Evolutionary conservation across 169 alveolate genomes (phyloP), one percentile per base, ranked within the genome.

Genomic region (Ichthyophthirius multifiliis): DNA sequence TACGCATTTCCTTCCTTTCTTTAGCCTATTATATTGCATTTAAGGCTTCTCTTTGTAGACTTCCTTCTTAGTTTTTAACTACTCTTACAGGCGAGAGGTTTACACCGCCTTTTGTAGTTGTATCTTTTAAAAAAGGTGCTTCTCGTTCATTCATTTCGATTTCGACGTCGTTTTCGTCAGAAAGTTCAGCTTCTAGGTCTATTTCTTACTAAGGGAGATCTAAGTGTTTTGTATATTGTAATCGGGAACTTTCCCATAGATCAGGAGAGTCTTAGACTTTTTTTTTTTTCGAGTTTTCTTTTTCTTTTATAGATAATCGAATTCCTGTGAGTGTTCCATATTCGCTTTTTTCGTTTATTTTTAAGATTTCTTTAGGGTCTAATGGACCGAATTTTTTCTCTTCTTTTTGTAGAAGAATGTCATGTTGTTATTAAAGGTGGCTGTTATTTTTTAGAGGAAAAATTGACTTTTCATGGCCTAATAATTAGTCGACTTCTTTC

Each of bases 91-190:
- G 98, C 35, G 98, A 91, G 20, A 96, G 87, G 47, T 91, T 91
- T 16, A 91, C 90, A 23, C 98, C 98, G 13, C 94, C 92, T 77
- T 95, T 96, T 7, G 98, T 94, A 4, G 99, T 97, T 82, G 97
- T 97, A 5, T 99, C 99, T 48, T 97, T 96, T 15, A 98, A 94
- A 90, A 98, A 98, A 9, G 97, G 95, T 30, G 99, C 98, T 41
- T 96, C 98, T 74, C 92, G 96, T 18, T 97, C 98, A 82, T 94
- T 94, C 46, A 97, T 90, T 83, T 97, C 99, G 16, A 98, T 87
- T 79, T 98, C 99, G 4, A 92, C 75, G 65, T 88, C 91, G 35
- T 88, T 88, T 63, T 87, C 93, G 18, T 87, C 93, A 32, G 79
- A 74, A 15, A 41, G 65, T 4, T 83, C 87, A 18, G 85, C 83